These are phyloP conservation scores for Flaveria brownii DNA, from an alignment of 129 eudicot genomes.

Conservation along the genomic window DNA sequence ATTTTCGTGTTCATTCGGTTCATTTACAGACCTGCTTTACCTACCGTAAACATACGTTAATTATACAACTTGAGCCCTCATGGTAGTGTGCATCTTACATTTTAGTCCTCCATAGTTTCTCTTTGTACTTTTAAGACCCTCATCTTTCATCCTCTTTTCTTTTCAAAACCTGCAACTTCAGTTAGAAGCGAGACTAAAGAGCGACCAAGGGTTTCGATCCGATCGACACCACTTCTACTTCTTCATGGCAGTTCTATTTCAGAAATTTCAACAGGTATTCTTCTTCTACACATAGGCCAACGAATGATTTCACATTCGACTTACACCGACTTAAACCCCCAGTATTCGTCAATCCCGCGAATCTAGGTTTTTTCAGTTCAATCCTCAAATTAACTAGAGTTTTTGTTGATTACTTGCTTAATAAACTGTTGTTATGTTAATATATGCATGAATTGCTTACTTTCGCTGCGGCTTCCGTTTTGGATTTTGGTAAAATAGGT, in stretches of 20 bases:
- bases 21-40: too few relatives aligned
- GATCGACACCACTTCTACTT: not conserved
- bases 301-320: not conserved
- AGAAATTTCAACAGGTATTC: slow-evolving; percentile 78
- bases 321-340: not conserved
- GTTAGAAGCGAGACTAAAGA: slow-evolving; percentile 10
- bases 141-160: not conserved
- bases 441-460: not conserved
- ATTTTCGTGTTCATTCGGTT: too few relatives aligned
- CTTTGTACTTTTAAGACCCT: slow-evolving; percentile 1
- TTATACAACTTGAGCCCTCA: too few relatives aligned
- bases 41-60: too few relatives aligned
- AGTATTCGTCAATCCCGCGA: not conserved
- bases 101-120: too few relatives aligned
- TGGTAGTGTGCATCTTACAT: too few relatives aligned
- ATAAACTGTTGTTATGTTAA: not conserved
- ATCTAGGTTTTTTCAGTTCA: slow-evolving; percentile 16
- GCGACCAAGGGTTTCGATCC: slow-evolving; percentile 25
- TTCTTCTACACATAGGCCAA: not conserved
- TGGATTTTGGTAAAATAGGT: slow-evolving; percentile 2
- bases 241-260: slow-evolving; percentile 65
- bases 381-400: not conserved
- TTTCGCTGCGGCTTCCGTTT: not conserved
- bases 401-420: not conserved
- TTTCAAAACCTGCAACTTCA: slow-evolving; percentile 6